Conservation (phyloP, 331 rosid species). For the Prunus yedoensis region DNA sequence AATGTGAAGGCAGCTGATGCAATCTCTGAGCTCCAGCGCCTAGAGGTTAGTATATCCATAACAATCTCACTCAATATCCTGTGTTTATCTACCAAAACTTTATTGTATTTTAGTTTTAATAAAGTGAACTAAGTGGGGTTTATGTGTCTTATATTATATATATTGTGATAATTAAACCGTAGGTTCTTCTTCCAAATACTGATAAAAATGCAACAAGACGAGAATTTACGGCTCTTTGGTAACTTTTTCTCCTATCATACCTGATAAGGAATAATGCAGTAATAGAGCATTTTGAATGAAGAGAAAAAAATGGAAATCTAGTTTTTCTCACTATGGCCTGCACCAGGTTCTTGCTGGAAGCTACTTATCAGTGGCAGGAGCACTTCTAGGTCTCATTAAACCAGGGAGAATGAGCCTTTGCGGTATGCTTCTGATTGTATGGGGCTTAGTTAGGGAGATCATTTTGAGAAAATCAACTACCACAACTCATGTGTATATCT, state of each 20-base stretch:
- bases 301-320: background rate
- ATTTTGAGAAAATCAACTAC: conserved; percentile 27
- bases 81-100: too few relatives aligned
- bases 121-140: too few relatives aligned
- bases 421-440: conserved; percentile 60
- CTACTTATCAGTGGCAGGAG: conserved; percentile 77
- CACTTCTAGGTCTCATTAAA: conserved; percentile 55
- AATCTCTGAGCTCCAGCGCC: too few relatives aligned
- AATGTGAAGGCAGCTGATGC: too few relatives aligned
- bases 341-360: conserved; percentile 81
- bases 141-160: too few relatives aligned
- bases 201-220: background rate
- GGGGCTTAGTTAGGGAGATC: conserved; percentile 66
- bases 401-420: conserved; percentile 70
- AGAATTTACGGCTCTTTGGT: background rate
- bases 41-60: too few relatives aligned
- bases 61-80: too few relatives aligned
- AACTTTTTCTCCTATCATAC: background rate
- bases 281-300: background rate
- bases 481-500: conserved; percentile 22
- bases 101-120: too few relatives aligned
- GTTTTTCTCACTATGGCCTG: conserved; percentile 25
- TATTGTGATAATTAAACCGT: too few relatives aligned
- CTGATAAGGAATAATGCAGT: background rate
- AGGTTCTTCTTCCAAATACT: too few relatives aligned